A percentile compares a stretch with the other conserved stretches of the same genome.
phyloP scores from a whole-genome alignment of 192 early-diverging fungal species.

The Coemansia sp. region DNA sequence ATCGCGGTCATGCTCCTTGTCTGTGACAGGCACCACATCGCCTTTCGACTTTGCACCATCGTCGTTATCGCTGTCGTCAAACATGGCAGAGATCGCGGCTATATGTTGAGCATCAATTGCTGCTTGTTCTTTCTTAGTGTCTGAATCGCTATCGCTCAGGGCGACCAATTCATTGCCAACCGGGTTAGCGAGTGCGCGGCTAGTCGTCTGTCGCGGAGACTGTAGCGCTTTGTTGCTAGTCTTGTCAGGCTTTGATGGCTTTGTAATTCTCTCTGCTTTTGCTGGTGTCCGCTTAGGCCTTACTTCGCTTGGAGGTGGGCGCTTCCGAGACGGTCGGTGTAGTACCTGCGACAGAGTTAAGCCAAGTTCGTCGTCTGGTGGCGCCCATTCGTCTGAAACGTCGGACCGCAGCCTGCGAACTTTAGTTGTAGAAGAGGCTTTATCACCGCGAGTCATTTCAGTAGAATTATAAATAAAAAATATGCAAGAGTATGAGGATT shows the following conservation, averaged over 20 bases:
- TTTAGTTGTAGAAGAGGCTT: background rate
- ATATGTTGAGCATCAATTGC: background rate
- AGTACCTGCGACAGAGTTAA: conserved; percentile 19
- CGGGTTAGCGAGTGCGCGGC: background rate
- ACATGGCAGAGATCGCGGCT: conserved; percentile 38
- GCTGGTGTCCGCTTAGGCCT: background rate
- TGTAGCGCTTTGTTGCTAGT: background rate
- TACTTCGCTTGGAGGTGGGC: too few relatives aligned
- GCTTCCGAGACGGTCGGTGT: background rate
- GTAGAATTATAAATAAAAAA: background rate
- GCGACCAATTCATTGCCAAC: background rate
- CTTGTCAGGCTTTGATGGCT: background rate
- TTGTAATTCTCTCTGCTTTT: background rate
- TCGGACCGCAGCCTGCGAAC: background rate
- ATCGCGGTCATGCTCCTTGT: background rate
- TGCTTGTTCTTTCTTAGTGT: background rate
- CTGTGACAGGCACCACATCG: background rate
- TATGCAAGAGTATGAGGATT: background rate
- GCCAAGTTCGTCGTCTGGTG: conserved; percentile 31
- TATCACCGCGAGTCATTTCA: background rate
- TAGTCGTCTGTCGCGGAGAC: background rate
- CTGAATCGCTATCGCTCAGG: background rate
- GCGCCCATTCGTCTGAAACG: conserved; percentile 32
- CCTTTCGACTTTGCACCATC: background rate
- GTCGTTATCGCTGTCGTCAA: conserved; percentile 16